A percentile compares a stretch with the other conserved stretches of the same genome.
Conservation (phyloP, 306 rosid genomes). For the Rosa persica region DNA sequence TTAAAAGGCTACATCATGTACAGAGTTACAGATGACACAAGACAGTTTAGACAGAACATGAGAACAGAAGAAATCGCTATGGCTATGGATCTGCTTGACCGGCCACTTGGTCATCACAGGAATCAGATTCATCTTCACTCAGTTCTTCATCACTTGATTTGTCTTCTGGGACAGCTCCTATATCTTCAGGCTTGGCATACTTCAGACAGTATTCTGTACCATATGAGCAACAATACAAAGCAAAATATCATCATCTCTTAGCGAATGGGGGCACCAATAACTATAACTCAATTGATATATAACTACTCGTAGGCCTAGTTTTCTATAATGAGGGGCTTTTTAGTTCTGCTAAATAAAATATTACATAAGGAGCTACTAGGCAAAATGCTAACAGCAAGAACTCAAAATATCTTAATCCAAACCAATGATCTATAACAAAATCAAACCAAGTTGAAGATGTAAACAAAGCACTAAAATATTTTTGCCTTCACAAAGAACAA, state of each 20-base stretch:
- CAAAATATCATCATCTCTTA: background rate
- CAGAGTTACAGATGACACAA: constrained; percentile 31
- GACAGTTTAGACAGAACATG: constrained; percentile 8
- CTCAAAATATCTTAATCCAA: no score
- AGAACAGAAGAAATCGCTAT: constrained; percentile 16
- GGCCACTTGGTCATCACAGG: constrained; percentile 67
- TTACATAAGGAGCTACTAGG: background rate
- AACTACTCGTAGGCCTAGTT: background rate
- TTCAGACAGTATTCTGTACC: constrained; percentile 74
- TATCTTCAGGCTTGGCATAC: constrained; percentile 87
- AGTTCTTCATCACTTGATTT: constrained; percentile 72
- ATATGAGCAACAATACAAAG: constrained; percentile 4
- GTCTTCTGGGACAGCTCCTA: constrained; percentile 62
- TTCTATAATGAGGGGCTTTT: background rate
- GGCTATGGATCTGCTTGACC: constrained; percentile 75
- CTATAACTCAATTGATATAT: background rate
- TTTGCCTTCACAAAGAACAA: constrained; percentile 1
- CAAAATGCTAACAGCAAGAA: background rate
- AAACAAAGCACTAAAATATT: background rate
- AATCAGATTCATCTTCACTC: constrained; percentile 71
- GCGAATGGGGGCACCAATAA: background rate
- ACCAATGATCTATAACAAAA: background rate
- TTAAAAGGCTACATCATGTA: constrained; percentile 52
- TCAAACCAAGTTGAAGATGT: background rate
- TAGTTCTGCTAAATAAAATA: background rate